Evolutionary conservation across 805 yeast species (phyloP), one percentile per base, ranked within the genome.

Genomic region (Martiniozyma abietophila): DNA sequence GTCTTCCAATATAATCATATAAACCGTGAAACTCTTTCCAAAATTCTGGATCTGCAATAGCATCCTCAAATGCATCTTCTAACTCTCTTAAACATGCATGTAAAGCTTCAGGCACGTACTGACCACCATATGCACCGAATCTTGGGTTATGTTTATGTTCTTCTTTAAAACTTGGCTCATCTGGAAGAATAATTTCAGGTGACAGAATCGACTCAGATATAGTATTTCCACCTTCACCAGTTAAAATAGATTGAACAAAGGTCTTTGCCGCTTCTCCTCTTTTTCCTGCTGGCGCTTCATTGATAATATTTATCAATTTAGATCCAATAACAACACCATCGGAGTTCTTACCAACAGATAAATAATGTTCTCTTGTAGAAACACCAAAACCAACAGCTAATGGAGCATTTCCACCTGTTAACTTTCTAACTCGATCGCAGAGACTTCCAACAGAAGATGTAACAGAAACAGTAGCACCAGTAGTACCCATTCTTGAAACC

Each of bases 271-370:
- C 64, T 22, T 64, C 68, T 29, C 74, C 76, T 48, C 89, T 69
- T 42, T 67, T 55, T 31, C 79, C 86, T 3, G 62, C 61, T 27
- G 68, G 59, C 18, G 94, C 66, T 38, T 76, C 80, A 31, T 74
- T 79, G 40, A 88, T 65, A 27, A 80, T 54, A 25, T 79, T 71
- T 42, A 92, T 72, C 43, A 92, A 67, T 56, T 81, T 82, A 25
- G 94, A 79, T 11, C 98, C 99, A 54, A 92, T 86, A 22, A 89
- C 98, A 25, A 88, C 95, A 65, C 96, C 99, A 52, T 92, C 96
- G 10, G 97, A 81, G 28, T 74, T 61, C 10, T 71, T 56, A 40
- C 95, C 94, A 23, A 89, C 94, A 29, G 73, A 65, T 42, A 72
- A 54, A 58, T 79, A 88, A 59, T 92, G 97, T 43, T 86, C 94